Evolutionary conservation across 2,329 filamentous ascomycete genomes (phyloP), one percentile per base, ranked within the genome.

Genomic region (Zymoseptoria tritici): DNA sequence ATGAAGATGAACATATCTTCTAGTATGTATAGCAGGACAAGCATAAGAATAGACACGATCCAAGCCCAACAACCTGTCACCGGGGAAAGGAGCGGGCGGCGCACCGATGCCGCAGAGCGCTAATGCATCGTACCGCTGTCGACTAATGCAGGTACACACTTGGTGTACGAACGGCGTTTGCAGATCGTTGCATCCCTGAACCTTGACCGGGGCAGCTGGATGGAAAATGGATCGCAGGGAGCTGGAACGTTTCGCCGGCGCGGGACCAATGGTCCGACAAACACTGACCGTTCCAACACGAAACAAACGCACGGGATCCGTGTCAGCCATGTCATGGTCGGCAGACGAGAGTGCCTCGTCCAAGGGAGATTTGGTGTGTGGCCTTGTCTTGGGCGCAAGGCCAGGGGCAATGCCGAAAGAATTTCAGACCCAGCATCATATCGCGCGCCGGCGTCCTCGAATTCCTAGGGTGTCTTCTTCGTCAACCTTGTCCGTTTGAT

Each of bases 161-260:
- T 51, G 13, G 2, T 42, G 49, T 11, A 21, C 51, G 51, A 22
- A 53, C 51, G 51, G 22, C 22, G 13, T 22, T 53, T 53, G 51
- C 51, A 53, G 51, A 53, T 53, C 51, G 21, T 26, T 22, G 20
- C 22, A 53, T 53, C 51, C 51, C 51, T 53, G 51, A 53, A 53
- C 51, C 51, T 53, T 22, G 20, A 7, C 51, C 13, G 51, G 51
- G 51, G n/a, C 16, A n/a, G 22, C 21, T 26, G 26, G 36, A 16
- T 42, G 51, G 26, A 26, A n/a, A 53, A 16, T 26, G 26, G 36
- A 42, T 42, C 36, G 16, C 16, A 21, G 51, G 51, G 51, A 53
- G 51, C 22, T 51, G 21, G 22, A 26, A 53, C 51, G 51, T 53
- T 53, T 53, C 22, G 22, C 20, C 19, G 51, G 51, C 51, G 51